Conservation (phyloP, 768 basidiomycete species). For the Favolaschia claudopus region DNA sequence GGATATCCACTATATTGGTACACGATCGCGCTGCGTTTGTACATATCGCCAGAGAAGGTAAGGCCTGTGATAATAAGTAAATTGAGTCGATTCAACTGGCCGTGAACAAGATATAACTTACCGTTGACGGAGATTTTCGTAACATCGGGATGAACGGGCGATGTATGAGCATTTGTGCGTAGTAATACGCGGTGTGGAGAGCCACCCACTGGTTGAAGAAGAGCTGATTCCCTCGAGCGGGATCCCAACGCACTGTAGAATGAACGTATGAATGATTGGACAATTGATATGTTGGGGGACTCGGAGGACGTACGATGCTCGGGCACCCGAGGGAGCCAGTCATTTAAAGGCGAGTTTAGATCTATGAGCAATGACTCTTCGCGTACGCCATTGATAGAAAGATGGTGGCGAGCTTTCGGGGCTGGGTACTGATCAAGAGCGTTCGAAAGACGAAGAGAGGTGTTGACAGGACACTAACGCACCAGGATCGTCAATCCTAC, state of each 20-base stretch:
- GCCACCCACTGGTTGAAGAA: conserved; percentile 54
- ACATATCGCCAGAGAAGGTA: conserved; percentile 81
- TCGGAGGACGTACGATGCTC: conserved; percentile 45
- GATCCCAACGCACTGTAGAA: conserved; percentile 41
- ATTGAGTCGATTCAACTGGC: no score
- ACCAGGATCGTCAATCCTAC: conserved; percentile 61
- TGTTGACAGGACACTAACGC: conserved; percentile 25
- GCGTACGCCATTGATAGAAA: conserved; percentile 43
- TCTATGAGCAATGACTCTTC: conserved; percentile 62
- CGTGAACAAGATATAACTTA: no score
- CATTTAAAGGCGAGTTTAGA: conserved; percentile 67
- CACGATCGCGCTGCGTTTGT: conserved; percentile 83
- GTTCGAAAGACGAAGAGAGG: background rate
- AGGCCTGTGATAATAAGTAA: no score
- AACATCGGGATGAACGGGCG: conserved; percentile 69
- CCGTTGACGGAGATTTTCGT: conserved; percentile 39
- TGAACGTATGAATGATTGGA: no score
- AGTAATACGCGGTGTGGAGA: conserved; percentile 34
- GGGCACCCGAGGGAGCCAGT: conserved; percentile 67
- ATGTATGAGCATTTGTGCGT: conserved; percentile 66
- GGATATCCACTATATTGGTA: conserved; percentile 70
- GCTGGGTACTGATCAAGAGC: conserved; percentile 56
- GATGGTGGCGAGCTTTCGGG: conserved; percentile 36
- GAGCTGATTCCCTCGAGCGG: conserved; percentile 19
- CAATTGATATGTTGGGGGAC: no score